These are phyloP conservation scores for Eutrema yunnanense DNA, from an alignment of 345 rosid species.

Conservation along the genomic window DNA sequence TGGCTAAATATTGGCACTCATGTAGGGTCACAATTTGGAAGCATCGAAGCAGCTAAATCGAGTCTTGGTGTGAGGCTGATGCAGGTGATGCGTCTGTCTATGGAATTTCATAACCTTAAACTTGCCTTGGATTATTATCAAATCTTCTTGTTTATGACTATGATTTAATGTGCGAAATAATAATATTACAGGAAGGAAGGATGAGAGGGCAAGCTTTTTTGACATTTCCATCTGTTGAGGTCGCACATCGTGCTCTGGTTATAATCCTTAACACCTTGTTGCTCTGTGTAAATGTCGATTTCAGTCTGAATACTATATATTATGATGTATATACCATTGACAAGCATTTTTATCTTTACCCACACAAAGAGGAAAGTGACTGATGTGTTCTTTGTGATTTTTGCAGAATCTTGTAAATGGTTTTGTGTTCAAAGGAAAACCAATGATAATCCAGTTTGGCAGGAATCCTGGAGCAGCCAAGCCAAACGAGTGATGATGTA, in stretches of 20 bases:
- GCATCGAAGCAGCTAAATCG: constrained; percentile 58
- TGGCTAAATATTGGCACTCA: constrained; percentile 7
- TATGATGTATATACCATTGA: background rate
- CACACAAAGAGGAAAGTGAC: background rate
- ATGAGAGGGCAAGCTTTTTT: constrained; percentile 98
- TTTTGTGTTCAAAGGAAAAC: constrained; percentile 74
- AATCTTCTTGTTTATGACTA: background rate
- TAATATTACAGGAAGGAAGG: constrained; percentile 72
- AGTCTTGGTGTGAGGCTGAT: constrained; percentile 69
- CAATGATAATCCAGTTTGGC: constrained; percentile 90
- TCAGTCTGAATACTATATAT: background rate
- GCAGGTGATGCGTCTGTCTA: constrained; percentile 47
- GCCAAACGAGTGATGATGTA: constrained; percentile 27
- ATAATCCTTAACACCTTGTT: constrained; percentile 24
- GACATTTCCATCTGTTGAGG: constrained; percentile 84
- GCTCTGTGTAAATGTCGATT: background rate
- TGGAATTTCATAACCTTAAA: constrained; percentile 3
- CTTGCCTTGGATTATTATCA: background rate
- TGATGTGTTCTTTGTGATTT: background rate
- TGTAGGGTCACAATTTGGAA: constrained; percentile 89
- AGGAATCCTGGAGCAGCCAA: constrained; percentile 58
- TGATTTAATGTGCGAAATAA: background rate
- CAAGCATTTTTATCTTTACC: background rate
- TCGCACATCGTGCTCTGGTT: constrained; percentile 86
- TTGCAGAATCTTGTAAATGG: constrained; percentile 87